Conservation (phyloP, 148 eudicot genomes). For the Persicaria tinctoria region DNA sequence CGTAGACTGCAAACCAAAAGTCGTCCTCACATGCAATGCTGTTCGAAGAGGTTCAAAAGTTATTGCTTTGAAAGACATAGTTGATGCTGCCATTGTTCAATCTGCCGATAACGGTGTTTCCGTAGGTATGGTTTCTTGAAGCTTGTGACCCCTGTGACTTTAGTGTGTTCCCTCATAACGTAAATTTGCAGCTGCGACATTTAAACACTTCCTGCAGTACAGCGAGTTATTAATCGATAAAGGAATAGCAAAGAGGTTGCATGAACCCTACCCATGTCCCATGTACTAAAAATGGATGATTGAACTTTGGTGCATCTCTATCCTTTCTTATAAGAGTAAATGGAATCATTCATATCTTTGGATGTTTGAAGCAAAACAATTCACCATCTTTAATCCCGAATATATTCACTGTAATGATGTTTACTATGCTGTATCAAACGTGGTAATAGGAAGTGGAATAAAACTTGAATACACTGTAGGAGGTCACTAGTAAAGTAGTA, state of each 20-base stretch:
- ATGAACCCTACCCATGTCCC: background rate
- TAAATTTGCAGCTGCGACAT: background rate
- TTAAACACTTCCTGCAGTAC: background rate
- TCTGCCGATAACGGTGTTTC: constrained; percentile 49
- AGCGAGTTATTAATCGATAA: background rate
- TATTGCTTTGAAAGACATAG: constrained; percentile 77
- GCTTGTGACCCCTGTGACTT: background rate
- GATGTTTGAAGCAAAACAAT: background rate
- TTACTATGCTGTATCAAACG: background rate
- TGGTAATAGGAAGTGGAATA: background rate
- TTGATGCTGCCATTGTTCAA: constrained; percentile 71
- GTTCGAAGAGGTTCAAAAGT: constrained; percentile 84
- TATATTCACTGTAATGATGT: background rate
- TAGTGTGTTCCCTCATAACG: background rate
- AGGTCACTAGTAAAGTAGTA: background rate
- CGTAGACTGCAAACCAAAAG: constrained; percentile 90
- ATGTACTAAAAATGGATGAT: background rate
- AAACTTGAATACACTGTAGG: background rate
- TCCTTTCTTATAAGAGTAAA: background rate
- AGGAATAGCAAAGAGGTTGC: background rate
- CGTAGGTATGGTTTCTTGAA: constrained; percentile 42
- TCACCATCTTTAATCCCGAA: background rate
- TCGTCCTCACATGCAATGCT: constrained; percentile 92
- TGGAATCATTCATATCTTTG: background rate
- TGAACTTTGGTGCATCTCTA: background rate